Percentiles rank a stretch among this genome's conserved stretches.
phyloP scores from a whole-genome alignment of 495 filamentous ascomycete species.

The Xylaria nigripes region DNA sequence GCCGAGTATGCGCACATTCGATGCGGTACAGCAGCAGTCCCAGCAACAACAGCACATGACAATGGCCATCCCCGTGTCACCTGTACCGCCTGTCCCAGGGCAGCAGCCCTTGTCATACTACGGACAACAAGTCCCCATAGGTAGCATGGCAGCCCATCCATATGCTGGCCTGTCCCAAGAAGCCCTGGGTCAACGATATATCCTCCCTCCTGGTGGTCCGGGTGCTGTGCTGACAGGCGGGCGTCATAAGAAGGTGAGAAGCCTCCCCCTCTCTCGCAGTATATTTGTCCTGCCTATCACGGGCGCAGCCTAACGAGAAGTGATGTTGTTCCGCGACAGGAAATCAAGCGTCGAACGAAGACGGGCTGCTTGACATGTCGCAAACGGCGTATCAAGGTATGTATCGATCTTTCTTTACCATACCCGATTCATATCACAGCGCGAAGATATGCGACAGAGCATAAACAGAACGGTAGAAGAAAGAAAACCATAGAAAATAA shows the following conservation, averaged over 20 bases:
- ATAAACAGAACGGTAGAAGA: constrained; percentile 12
- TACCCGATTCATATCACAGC: background rate
- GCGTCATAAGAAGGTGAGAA: constrained; percentile 75
- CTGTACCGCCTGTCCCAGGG: constrained; percentile 21
- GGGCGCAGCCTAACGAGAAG: constrained; percentile 9
- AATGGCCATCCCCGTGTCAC: constrained; percentile 25
- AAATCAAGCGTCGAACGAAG: constrained; percentile 97
- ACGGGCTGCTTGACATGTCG: constrained; percentile 95
- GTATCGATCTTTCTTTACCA: constrained; percentile 29
- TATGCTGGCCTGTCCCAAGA: constrained; percentile 41
- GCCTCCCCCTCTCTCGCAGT: constrained; percentile 9
- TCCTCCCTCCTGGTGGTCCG: constrained; percentile 47
- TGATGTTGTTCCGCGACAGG: constrained; percentile 38
- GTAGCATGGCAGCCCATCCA: constrained; percentile 32
- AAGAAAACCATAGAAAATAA: constrained; percentile 3
- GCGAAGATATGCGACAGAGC: background rate
- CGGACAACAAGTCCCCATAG: constrained; percentile 26
- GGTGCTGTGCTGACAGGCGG: constrained; percentile 65
- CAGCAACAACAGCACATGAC: constrained; percentile 36
- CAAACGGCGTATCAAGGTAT: constrained; percentile 96
- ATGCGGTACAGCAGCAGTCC: constrained; percentile 38
- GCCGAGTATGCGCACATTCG: constrained; percentile 58
- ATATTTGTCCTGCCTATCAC: background rate
- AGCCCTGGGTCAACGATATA: constrained; percentile 27
- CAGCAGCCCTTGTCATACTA: constrained; percentile 31